Evolutionary conservation across 176 grass and related monocot species (phyloP).

Genomic region (Cenchrus purpureus): DNA sequence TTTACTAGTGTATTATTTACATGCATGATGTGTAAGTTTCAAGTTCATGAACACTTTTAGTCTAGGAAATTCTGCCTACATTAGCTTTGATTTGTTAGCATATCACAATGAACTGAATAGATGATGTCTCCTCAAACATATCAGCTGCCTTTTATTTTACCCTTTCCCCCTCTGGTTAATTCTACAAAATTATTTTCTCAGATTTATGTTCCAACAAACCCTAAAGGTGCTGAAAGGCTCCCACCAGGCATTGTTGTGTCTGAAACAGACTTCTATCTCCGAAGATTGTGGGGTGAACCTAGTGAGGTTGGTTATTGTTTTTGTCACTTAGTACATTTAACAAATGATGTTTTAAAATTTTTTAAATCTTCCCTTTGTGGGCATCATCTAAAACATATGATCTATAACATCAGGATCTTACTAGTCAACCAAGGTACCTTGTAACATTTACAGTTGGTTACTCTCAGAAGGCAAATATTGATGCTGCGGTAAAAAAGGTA

Average conservation of each 20-base stretch:
- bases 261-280: constrained; percentile 79
- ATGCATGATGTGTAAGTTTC: neutral
- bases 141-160: neutral
- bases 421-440: constrained; percentile 70
- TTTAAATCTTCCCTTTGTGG: neutral
- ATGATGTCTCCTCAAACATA: neutral
- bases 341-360: neutral
- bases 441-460: constrained; percentile 80
- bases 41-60: constrained; percentile 8
- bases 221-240: constrained; percentile 84
- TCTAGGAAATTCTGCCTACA: neutral
- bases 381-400: constrained; percentile 17
- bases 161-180: neutral
- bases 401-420: constrained; percentile 62
- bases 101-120: neutral
- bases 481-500: constrained; percentile 82
- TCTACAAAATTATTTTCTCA: constrained; percentile 7
- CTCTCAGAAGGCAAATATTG: constrained; percentile 79
- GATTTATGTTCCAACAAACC: constrained; percentile 89
- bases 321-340: neutral
- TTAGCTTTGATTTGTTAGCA: neutral
- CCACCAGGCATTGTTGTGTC: constrained; percentile 80
- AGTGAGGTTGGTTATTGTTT: constrained; percentile 70
- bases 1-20: constrained; percentile 8
- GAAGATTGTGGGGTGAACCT: constrained; percentile 88